These are phyloP conservation scores for Rubia peregrina DNA, from an alignment of 305 asterid genomes.

Conservation along the genomic window DNA sequence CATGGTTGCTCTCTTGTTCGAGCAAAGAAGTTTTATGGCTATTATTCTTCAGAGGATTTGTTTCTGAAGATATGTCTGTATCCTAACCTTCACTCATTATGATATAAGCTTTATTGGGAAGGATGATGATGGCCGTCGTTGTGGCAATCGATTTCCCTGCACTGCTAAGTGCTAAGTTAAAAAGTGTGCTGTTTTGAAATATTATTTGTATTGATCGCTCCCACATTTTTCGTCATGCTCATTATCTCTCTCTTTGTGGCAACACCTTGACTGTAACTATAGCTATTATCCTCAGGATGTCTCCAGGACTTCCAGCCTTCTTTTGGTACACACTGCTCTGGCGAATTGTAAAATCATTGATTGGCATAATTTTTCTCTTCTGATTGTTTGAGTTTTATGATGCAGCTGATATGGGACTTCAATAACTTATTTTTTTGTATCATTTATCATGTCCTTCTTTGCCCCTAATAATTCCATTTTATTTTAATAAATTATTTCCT, in stretches of 20 bases:
- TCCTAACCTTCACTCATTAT: constrained; percentile 32
- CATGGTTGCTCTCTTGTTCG: constrained; percentile 80
- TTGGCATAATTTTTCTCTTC: constrained; percentile 1
- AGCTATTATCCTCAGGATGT: constrained; percentile 94
- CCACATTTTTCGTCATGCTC: neutral
- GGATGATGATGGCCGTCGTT: neutral
- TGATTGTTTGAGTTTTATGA: neutral
- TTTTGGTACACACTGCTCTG: constrained; percentile 49
- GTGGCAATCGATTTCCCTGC: neutral
- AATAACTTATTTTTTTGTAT: neutral
- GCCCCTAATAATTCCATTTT: neutral
- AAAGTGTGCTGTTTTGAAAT: neutral
- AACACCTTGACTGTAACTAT: constrained; percentile 58
- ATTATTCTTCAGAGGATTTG: constrained; percentile 79
- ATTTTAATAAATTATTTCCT: neutral
- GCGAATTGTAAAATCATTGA: constrained; percentile 4
- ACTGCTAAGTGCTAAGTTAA: neutral
- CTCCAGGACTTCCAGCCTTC: constrained; percentile 81
- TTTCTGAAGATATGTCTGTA: constrained; percentile 93
- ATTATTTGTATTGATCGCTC: constrained; percentile 1
- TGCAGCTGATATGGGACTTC: neutral
- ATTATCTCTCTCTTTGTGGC: constrained; percentile 11
- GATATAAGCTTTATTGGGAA: neutral
- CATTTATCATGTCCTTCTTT: neutral
- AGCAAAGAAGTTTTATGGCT: constrained; percentile 85